Base-by-base conservation (phyloP, 2,329 filamentous ascomycete species). In the Ceratocystis harringtonii region DNA sequence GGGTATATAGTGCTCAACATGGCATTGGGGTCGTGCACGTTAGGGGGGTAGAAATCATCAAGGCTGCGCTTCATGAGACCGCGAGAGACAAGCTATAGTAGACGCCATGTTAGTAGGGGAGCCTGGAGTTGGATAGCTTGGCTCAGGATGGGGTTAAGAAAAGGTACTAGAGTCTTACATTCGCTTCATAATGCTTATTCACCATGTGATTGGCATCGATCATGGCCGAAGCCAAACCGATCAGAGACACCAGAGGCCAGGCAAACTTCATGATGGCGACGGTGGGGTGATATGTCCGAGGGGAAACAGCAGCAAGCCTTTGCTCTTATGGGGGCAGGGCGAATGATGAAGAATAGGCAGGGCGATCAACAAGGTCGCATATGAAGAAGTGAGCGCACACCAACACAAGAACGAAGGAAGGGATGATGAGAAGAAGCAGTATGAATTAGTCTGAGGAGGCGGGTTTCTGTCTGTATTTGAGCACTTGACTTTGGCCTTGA, bases 1-100 rank as follows among this genome's bases (percentile, higher is more conserved):
- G 74, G 74, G 68, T 78, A 79, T 7, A 48, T 41, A 7, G 61
- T 44, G 17, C 50, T 22, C 25, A 58, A n/a, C 7, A 19, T n/a
- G 7, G 5, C 10, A 19, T 30, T 0, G 17, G 6, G 7, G 28
- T 36, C 17, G 28, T 25, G 25, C 25, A 58, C n/a, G 5, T 58
- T 17, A n/a, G 55, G 55, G 15, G 50, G 19, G 10, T 41, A 41
- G 50, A 19, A 58, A 3, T n/a, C n/a, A 7, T 58, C 15, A 3
- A 19, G 8, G 12, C 5, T n/a, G 12, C 55, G 55, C 28, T 58
- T 58, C 55, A 58, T 58, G 3, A 58, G 15, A 12, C 55, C 55
- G 12, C 28, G 55, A n/a, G 28, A 15, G 25, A 36, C 55, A 32
- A 58, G 55, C 55, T 58, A 12, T 30, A 36, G 55, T 30, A 36